Evolutionary conservation across 23 red algal species (phyloP).

Genomic region (Cyanidium caldarium): DNA sequence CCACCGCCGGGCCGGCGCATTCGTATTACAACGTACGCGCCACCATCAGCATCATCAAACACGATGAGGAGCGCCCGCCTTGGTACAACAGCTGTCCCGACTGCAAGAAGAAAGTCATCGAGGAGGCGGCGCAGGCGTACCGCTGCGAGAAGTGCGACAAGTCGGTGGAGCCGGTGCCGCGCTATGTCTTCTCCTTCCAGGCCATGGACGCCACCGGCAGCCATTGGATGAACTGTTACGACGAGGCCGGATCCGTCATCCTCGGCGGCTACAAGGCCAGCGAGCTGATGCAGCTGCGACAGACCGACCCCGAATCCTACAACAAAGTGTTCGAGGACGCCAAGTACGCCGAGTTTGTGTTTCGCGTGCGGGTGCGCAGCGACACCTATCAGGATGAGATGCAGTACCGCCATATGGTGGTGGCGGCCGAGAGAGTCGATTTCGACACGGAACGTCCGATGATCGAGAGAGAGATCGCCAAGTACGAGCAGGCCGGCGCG

Average conservation of each 20-base stretch:
- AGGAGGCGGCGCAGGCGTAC: conserved; percentile 34
- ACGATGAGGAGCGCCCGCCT: background rate
- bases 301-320: conserved; percentile 35
- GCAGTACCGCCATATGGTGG: conserved; percentile 48
- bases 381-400: conserved; percentile 53
- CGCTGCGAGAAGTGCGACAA: conserved; percentile 38
- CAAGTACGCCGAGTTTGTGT: conserved; percentile 29
- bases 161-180: conserved; percentile 29
- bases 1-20: conserved; percentile 11
- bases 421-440: conserved; percentile 38
- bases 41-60: conserved; percentile 24
- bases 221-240: conserved; percentile 55
- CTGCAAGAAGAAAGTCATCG: conserved; percentile 67
- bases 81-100: conserved; percentile 75
- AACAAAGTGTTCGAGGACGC: conserved; percentile 36
- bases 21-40: conserved; percentile 35
- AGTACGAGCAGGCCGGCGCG: conserved; percentile 6
- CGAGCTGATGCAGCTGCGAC: conserved; percentile 36
- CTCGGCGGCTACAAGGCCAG: conserved; percentile 47
- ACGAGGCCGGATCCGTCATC: conserved; percentile 49
- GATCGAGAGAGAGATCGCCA: conserved; percentile 46
- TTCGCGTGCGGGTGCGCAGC: conserved; percentile 57
- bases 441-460: conserved; percentile 41
- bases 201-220: conserved; percentile 45
- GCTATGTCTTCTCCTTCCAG: conserved; percentile 61